These are phyloP conservation scores for Paecilomyces variotii DNA, from an alignment of 2,329 filamentous ascomycete genomes.

Conservation along the genomic window DNA sequence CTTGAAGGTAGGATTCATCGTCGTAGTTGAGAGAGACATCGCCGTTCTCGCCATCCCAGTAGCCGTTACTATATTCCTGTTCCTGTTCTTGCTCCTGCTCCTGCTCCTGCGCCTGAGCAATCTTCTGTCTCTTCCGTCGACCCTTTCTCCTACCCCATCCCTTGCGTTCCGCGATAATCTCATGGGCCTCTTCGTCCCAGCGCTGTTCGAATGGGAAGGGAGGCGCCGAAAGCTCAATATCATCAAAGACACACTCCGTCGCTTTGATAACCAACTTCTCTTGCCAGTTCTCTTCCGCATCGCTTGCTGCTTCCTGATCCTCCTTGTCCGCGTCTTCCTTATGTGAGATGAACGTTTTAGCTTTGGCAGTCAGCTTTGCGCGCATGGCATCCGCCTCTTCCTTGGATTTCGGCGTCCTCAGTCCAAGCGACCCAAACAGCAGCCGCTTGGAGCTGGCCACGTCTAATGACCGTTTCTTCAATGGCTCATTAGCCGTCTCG, in stretches of 20 bases:
- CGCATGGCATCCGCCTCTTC: constrained; percentile 59
- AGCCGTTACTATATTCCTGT: constrained; percentile 34
- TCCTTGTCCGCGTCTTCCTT: constrained; percentile 15
- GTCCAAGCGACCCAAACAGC: constrained; percentile 63
- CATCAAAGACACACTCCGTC: constrained; percentile 68
- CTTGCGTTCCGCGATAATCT: constrained; percentile 32
- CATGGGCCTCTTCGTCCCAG: constrained; percentile 71
- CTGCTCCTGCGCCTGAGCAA: constrained; percentile 23
- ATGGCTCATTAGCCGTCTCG: not conserved
- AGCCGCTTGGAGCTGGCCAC: constrained; percentile 58
- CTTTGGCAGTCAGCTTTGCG: constrained; percentile 50
- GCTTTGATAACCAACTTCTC: constrained; percentile 66
- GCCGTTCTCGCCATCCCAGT: constrained; percentile 24
- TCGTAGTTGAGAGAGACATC: constrained; percentile 33
- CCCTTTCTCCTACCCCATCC: constrained; percentile 35
- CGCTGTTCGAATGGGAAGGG: constrained; percentile 51
- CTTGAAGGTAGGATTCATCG: constrained; percentile 27
- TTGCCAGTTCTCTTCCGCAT: constrained; percentile 61
- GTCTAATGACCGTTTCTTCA: constrained; percentile 41
- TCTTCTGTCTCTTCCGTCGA: constrained; percentile 47
- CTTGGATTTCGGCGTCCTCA: constrained; percentile 60
- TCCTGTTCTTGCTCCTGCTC: constrained; percentile 35
- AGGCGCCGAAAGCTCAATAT: constrained; percentile 12
- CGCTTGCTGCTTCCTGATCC: constrained; percentile 24
- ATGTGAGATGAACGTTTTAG: constrained; percentile 26